These are phyloP conservation scores for Boletus barrowsii DNA, from an alignment of 768 basidiomycete genomes.

Conservation along the genomic window DNA sequence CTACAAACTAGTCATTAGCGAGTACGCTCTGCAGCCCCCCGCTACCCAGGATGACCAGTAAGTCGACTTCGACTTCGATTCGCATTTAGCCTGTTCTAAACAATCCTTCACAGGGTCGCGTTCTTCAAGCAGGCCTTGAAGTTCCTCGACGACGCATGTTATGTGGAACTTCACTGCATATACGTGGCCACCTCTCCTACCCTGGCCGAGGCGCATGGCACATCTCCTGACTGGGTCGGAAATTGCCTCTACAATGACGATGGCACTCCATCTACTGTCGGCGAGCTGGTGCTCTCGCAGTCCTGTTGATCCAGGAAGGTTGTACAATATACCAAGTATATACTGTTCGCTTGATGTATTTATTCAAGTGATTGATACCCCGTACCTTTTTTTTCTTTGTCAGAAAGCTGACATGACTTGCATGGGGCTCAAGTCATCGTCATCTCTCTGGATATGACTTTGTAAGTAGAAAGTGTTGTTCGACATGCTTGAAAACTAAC, in stretches of 20 bases:
- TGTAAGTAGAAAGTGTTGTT: no score
- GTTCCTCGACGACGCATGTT: conserved; percentile 32
- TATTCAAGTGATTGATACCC: no score
- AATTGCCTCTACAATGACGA: conserved; percentile 33
- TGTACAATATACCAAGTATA: no score
- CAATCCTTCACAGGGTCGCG: conserved; percentile 18
- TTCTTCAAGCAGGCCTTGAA: conserved; percentile 34
- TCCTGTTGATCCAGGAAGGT: no score
- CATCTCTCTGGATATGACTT: no score
- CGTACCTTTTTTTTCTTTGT: no score
- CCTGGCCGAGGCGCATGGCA: conserved; percentile 21
- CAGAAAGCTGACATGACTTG: no score
- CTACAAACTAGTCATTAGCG: conserved; percentile 27
- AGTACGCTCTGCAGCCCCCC: conserved; percentile 32
- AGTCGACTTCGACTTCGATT: conserved; percentile 2
- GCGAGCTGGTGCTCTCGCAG: conserved; percentile 17
- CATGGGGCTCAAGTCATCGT: no score
- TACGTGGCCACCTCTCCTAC: conserved; percentile 33
- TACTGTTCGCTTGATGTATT: no score
- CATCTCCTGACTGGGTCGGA: conserved; percentile 20
- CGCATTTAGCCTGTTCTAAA: neutral
- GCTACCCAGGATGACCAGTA: conserved; percentile 31
- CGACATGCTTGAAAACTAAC: no score
- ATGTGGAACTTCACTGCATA: conserved; percentile 36
- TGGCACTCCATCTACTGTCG: conserved; percentile 24